Base-by-base conservation (phyloP, 192 early-diverging fungal species). In the Linnemannia zychae region DNA sequence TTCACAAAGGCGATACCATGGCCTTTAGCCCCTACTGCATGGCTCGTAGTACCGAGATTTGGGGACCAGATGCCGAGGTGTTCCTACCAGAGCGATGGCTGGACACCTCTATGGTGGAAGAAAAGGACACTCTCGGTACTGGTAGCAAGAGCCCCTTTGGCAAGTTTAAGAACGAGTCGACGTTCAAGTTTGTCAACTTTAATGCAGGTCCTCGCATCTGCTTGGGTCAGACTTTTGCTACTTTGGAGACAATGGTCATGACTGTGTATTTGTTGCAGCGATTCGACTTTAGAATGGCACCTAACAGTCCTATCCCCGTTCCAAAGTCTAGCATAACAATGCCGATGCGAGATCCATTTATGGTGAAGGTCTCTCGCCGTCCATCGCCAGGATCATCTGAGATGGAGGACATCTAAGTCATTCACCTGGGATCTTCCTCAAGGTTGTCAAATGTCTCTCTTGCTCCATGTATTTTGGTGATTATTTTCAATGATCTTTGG, bases 81-180 rank as follows among this genome's bases (percentile, higher is more conserved):
- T 93, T 92, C 48, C 69, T 77, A 0, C 92, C 92, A 0, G 92
- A 93, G 38, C 88, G 92, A 47, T 93, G 90, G 90, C 53, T 88
- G 5, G n/a, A n/a, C n/a, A n/a, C n/a, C n/a, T n/a, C n/a, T n/a
- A n/a, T n/a, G n/a, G n/a, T n/a, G n/a, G n/a, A n/a, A n/a, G 67
- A 73, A 18, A 31, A 24, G 12, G 74, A 86, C 16, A 47, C 37
- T 1, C 36, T 50, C 7, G n/a, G n/a, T n/a, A n/a, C n/a, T n/a
- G n/a, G n/a, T n/a, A 28, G 60, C 4, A 37, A 28, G 22, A 67
- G 33, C 28, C 73, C 49, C 1, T 84, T 84, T 53, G 88, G 80
- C 16, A 88, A 81, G 77, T 77, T 81, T 24, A 77, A 68, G 46
- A 46, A 67, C 12, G 79, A 81, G 67, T 81, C 48, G 33, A 82